These are phyloP conservation scores for Oryza brachyantha DNA, from an alignment of 176 grass and related monocot species.

Conservation along the genomic window DNA sequence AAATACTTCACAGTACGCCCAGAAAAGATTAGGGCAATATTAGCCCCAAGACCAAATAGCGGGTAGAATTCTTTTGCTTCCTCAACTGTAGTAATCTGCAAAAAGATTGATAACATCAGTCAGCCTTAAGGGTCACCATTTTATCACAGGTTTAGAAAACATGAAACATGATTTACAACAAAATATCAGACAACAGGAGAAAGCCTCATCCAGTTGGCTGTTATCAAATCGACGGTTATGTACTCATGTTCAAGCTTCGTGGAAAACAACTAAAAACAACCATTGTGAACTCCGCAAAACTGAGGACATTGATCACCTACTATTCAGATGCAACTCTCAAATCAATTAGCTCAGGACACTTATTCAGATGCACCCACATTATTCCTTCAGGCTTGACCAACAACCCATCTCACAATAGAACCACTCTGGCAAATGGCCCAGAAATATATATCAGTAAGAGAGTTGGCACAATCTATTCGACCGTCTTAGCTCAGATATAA, in stretches of 20 bases:
- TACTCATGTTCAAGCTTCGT: background rate
- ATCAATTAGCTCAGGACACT: background rate
- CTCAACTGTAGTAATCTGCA: conserved; percentile 83
- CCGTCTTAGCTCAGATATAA: background rate
- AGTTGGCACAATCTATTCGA: background rate
- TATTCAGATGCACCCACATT: background rate
- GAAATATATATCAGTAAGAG: background rate
- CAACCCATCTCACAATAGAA: background rate
- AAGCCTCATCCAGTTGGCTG: background rate
- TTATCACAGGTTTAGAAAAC: background rate
- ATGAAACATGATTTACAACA: background rate
- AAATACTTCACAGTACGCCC: conserved; percentile 84
- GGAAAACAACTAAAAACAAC: background rate
- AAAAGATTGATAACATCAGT: conserved; percentile 5
- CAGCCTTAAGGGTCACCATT: background rate
- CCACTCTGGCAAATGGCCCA: background rate
- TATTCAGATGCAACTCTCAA: background rate
- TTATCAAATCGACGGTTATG: background rate
- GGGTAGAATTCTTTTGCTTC: conserved; percentile 97
- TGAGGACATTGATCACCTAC: background rate
- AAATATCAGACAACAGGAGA: background rate
- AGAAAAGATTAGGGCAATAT: conserved; percentile 79
- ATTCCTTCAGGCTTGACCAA: background rate
- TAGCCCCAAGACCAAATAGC: conserved; percentile 84
- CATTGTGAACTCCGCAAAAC: background rate